Conservation (phyloP, 352 stramenopile genomes). For the Labyrinthula sp. region DNA sequence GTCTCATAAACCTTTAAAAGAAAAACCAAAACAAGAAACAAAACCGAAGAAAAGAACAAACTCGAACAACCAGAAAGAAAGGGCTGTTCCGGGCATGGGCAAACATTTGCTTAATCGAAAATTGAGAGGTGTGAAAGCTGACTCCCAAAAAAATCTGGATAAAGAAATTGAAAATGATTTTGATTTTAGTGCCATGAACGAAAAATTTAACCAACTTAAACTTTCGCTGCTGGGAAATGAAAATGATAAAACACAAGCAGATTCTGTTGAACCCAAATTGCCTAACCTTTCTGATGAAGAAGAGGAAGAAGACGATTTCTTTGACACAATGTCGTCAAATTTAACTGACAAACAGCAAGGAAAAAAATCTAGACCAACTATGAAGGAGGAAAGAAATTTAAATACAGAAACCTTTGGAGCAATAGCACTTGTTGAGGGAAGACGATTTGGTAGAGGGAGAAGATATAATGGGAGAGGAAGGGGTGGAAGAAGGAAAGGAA, state of each 20-base stretch:
- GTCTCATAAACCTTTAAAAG: no score
- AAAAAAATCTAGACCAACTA: constrained; percentile 3
- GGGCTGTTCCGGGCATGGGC: constrained; percentile 2
- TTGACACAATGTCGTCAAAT: constrained; percentile 26
- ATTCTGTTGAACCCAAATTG: no score
- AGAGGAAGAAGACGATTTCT: no score
- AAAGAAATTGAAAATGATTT: constrained; percentile 2
- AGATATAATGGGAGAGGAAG: constrained; percentile 2
- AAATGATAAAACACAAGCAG: background rate
- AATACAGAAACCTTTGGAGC: constrained; percentile 30
- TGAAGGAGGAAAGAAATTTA: constrained; percentile 5
- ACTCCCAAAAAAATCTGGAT: constrained; percentile 1
- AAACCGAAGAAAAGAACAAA: no score
- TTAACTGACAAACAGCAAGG: constrained; percentile 13
- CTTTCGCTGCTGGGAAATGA: constrained; percentile 6
- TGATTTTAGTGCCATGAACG: constrained; percentile 28
- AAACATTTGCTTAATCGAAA: constrained; percentile 11
- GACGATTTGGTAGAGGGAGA: constrained; percentile 6
- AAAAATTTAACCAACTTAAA: constrained; percentile 27
- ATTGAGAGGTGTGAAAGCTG: background rate
- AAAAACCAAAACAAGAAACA: no score
- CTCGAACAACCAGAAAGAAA: no score
- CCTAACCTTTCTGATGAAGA: no score
- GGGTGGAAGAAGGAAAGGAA: background rate
- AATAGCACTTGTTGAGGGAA: constrained; percentile 12